These are phyloP conservation scores for Periconia digitata DNA, from an alignment of 2,329 filamentous ascomycete genomes.

Conservation along the genomic window DNA sequence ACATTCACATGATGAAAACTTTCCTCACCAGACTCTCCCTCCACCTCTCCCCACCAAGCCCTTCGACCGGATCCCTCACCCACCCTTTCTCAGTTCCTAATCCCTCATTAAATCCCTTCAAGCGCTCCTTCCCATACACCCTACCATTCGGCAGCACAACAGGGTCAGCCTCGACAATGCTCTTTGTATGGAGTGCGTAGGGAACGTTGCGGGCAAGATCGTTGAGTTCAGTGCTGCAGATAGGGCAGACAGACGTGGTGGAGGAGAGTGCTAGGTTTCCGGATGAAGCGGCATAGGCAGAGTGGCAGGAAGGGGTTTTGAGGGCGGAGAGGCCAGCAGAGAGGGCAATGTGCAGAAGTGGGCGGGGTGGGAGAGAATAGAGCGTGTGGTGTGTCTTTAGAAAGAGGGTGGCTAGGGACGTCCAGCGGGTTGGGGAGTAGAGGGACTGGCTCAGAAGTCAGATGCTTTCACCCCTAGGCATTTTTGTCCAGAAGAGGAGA, in stretches of 20 bases:
- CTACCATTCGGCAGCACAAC: constrained; percentile 84
- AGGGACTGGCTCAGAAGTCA: too few species aligned
- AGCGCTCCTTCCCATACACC: constrained; percentile 75
- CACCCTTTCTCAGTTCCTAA: constrained; percentile 66
- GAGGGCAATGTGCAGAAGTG: constrained; percentile 86
- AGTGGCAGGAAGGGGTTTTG: constrained; percentile 93
- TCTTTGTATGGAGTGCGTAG: constrained; percentile 94
- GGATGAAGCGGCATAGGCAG: constrained; percentile 59
- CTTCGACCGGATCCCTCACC: constrained; percentile 72
- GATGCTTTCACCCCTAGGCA: too few species aligned
- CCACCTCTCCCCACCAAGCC: constrained; percentile 58
- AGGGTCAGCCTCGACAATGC: constrained; percentile 84
- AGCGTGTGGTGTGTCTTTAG: constrained; percentile 83
- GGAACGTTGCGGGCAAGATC: constrained; percentile 85
- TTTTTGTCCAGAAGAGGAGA: constrained; percentile 5
- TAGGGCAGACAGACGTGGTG: constrained; percentile 79
- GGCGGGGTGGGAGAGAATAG: constrained; percentile 77
- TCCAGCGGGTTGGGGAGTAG: constrained; percentile 75
- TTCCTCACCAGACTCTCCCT: constrained; percentile 68
- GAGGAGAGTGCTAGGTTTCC: constrained; percentile 59
- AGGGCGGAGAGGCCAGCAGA: constrained; percentile 89
- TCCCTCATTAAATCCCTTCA: constrained; percentile 79
- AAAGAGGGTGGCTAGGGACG: constrained; percentile 75
- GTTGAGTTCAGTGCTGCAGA: constrained; percentile 94
- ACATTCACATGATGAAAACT: constrained; percentile 84